These are phyloP conservation scores for Nicotiana paniculata DNA, from an alignment of 257 asterid genomes.

Conservation along the genomic window DNA sequence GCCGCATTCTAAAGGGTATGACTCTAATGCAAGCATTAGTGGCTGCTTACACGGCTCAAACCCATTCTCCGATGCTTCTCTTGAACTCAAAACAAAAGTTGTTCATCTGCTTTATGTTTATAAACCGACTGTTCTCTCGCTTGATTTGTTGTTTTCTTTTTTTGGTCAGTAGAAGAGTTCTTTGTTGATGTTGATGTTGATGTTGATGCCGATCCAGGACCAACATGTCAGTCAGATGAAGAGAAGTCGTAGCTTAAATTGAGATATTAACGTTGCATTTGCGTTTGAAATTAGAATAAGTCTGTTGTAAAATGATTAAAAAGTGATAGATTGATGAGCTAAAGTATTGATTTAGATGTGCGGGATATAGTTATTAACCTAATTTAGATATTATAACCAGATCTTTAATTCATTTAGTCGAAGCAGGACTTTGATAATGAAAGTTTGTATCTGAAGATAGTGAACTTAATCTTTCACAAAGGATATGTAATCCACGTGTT, in stretches of 20 bases:
- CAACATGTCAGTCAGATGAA: constrained; percentile 76
- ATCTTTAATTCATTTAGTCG: background rate
- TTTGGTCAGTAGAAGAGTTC: constrained; percentile 76
- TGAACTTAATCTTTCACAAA: background rate
- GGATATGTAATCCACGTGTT: background rate
- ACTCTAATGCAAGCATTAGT: too few relatives aligned
- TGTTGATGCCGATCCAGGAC: constrained; percentile 49
- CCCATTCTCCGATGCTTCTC: too few relatives aligned
- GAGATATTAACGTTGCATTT: background rate
- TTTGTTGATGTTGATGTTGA: constrained; percentile 80
- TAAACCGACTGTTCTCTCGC: background rate
- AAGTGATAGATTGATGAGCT: background rate
- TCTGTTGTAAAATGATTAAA: background rate
- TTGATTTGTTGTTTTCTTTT: constrained; percentile 14
- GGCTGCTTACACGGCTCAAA: too few relatives aligned
- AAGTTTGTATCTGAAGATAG: background rate
- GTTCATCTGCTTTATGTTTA: too few relatives aligned
- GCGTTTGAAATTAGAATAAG: background rate
- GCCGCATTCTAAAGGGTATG: too few relatives aligned
- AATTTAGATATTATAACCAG: background rate
- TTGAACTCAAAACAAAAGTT: too few relatives aligned
- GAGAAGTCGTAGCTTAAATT: constrained; percentile 54
- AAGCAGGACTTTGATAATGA: background rate
- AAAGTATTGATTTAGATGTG: background rate
- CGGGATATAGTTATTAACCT: background rate